Conservation (phyloP, 2,329 filamentous ascomycete genomes). For the Corinectria fuckeliana region DNA sequence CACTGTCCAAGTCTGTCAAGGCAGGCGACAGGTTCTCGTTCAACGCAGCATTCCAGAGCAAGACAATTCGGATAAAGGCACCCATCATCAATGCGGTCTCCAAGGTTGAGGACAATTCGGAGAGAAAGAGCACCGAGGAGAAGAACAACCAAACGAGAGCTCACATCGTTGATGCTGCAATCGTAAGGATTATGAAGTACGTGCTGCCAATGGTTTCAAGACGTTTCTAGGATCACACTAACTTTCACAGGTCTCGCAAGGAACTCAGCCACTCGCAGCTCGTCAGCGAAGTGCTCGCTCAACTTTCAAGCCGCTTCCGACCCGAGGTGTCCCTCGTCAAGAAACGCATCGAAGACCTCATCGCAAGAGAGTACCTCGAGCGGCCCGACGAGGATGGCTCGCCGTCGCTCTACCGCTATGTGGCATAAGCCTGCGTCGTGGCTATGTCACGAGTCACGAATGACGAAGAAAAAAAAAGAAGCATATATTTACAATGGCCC, state of each 20-base stretch:
- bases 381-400: constrained; percentile 70
- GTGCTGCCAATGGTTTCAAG: constrained; percentile 41
- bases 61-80: constrained; percentile 86
- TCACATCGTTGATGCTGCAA: constrained; percentile 76
- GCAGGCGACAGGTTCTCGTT: constrained; percentile 79
- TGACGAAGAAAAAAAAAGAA: constrained; percentile 20
- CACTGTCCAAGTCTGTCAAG: constrained; percentile 79
- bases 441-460: constrained; percentile 34
- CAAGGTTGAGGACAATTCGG: constrained; percentile 79
- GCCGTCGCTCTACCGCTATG: constrained; percentile 71
- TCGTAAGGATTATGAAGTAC: constrained; percentile 88
- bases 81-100: constrained; percentile 82
- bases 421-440: constrained; percentile 58
- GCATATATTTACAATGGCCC: constrained; percentile 19
- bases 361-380: constrained; percentile 79
- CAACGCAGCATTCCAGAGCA: constrained; percentile 82
- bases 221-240: constrained; percentile 9
- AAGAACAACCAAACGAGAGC: constrained; percentile 76
- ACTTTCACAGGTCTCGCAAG: constrained; percentile 69
- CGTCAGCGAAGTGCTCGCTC: constrained; percentile 73
- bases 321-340: constrained; percentile 81
- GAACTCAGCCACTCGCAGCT: constrained; percentile 72
- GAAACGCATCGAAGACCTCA: constrained; percentile 79
- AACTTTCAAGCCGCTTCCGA: constrained; percentile 73
- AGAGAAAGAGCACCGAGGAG: constrained; percentile 74